Percentiles rank a stretch among this genome's conserved stretches.
Evolutionary conservation across 2,329 filamentous ascomycete species (phyloP).

Genomic region (Apiospora hydei): DNA sequence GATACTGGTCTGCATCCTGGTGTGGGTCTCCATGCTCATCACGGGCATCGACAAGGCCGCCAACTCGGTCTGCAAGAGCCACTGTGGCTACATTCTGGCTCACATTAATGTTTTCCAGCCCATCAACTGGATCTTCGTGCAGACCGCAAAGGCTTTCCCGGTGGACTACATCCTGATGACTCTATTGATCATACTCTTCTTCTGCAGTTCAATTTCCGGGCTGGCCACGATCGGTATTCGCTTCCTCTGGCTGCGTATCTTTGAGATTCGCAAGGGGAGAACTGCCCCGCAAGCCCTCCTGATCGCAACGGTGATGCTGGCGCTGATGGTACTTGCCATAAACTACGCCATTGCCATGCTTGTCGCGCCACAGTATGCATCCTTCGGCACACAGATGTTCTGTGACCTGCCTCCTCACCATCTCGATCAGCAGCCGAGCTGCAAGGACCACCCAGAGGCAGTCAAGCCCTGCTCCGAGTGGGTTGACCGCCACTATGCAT

Average conservation of each 20-base stretch:
- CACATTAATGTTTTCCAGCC: slow-evolving; percentile 93
- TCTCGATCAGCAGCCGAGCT: slow-evolving; percentile 75
- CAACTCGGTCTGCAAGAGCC: slow-evolving; percentile 90
- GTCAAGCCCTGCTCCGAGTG: slow-evolving; percentile 85
- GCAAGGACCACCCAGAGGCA: slow-evolving; percentile 72
- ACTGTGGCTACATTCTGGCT: slow-evolving; percentile 91
- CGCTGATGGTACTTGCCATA: slow-evolving; percentile 86
- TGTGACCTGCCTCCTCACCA: slow-evolving; percentile 75
- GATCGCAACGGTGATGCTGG: slow-evolving; percentile 88
- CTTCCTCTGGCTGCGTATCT: slow-evolving; percentile 94
- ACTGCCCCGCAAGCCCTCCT: slow-evolving; percentile 92
- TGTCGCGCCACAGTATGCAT: slow-evolving; percentile 94
- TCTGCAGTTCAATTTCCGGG: slow-evolving; percentile 85
- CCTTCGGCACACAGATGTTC: slow-evolving; percentile 92
- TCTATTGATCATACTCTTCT: slow-evolving; percentile 84
- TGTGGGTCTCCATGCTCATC: slow-evolving; percentile 93
- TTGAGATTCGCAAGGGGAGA: slow-evolving; percentile 87
- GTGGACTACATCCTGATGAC: slow-evolving; percentile 92
- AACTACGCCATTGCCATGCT: slow-evolving; percentile 95
- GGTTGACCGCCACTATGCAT: slow-evolving; percentile 72
- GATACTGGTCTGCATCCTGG: slow-evolving; percentile 74
- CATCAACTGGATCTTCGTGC: slow-evolving; percentile 86
- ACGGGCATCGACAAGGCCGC: slow-evolving; percentile 96
- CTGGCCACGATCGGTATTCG: slow-evolving; percentile 89
- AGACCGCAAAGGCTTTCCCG: slow-evolving; percentile 84